Base-by-base conservation (phyloP, 2,329 filamentous ascomycete genomes). In the Diaporthe destruens region DNA sequence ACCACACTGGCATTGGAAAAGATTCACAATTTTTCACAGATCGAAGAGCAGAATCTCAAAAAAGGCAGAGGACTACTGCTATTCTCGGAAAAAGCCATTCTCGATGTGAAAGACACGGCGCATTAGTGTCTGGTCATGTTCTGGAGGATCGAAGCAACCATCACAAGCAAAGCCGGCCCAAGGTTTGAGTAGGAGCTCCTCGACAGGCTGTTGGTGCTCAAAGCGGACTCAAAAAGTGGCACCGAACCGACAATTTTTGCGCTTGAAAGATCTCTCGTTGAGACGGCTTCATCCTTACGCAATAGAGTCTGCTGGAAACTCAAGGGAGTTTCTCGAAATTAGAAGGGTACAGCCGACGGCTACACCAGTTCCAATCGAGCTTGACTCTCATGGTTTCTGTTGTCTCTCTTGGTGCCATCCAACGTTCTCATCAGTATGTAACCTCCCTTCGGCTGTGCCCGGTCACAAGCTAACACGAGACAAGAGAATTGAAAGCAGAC, bases 101-200 rank as follows among this genome's bases (percentile, higher is more conserved):
- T 55, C 6, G 53, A 25, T 0, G 51, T 54, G 14, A 32, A 55
- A 20, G 25, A 55, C 3, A 55, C 14, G 8, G 53, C 53, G 18
- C 53, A 55, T 18, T 34, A 34, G 25, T 55, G 53, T 12, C 53
- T 55, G 53, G 53, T 18, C 25, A 55, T 55, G 18, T 55, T 55
- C 6, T 55, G 53, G 53, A 55, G 29, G 53, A 34, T 55, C 53
- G 53, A 55, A 32, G 53, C 53, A 32, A 32, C 53, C 14, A 55
- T 32, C 9, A 34, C 53, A 25, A 55, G 32, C 2, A 55, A 9
- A 3, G 20, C 2, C 53, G 53, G 25, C 5, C 53, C 53, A 14
- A 55, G 23, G 7, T 20, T 34, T 34, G 53, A 55, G 53, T 12
- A 55, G 53, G 53, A 55, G 53, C 53, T 55, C 2, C 8, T 55